These are phyloP conservation scores for Priceomyces haplophilus DNA, from an alignment of 805 yeast genomes.

Conservation along the genomic window DNA sequence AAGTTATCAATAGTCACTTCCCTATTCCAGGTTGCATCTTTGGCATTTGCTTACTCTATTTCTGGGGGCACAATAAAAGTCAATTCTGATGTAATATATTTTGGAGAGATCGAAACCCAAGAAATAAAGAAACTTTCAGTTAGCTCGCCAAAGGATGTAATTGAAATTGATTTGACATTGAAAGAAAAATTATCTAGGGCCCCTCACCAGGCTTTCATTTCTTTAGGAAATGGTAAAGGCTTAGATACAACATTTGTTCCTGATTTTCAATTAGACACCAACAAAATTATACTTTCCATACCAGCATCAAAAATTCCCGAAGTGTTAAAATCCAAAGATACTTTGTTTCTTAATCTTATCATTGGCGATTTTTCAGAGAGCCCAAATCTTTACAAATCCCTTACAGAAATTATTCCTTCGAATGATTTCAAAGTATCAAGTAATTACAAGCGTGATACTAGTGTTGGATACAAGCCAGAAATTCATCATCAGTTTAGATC, in stretches of 20 bases:
- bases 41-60: slow-evolving; percentile 27
- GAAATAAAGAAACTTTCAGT: slow-evolving; percentile 28
- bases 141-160: slow-evolving; percentile 29
- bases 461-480: slow-evolving; percentile 54
- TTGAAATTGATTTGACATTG: slow-evolving; percentile 27
- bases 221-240: slow-evolving; percentile 27
- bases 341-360: slow-evolving; percentile 28
- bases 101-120: slow-evolving; percentile 30
- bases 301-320: slow-evolving; percentile 30
- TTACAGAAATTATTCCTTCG: slow-evolving; percentile 32
- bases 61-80: slow-evolving; percentile 28
- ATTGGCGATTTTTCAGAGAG: slow-evolving; percentile 23
- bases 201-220: slow-evolving; percentile 36
- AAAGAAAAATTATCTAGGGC: slow-evolving; percentile 15
- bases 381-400: slow-evolving; percentile 21
- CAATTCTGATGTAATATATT: slow-evolving; percentile 19
- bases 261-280: slow-evolving; percentile 16
- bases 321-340: slow-evolving; percentile 33
- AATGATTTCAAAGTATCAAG: slow-evolving; percentile 22
- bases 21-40: slow-evolving; percentile 18
- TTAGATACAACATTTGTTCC: slow-evolving; percentile 35
- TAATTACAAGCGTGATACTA: slow-evolving; percentile 20
- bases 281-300: slow-evolving; percentile 22
- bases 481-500: slow-evolving; percentile 59
- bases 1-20: slow-evolving; percentile 7